Conservation (phyloP, 805 yeast species). For the Teunomyces funiuensis region DNA sequence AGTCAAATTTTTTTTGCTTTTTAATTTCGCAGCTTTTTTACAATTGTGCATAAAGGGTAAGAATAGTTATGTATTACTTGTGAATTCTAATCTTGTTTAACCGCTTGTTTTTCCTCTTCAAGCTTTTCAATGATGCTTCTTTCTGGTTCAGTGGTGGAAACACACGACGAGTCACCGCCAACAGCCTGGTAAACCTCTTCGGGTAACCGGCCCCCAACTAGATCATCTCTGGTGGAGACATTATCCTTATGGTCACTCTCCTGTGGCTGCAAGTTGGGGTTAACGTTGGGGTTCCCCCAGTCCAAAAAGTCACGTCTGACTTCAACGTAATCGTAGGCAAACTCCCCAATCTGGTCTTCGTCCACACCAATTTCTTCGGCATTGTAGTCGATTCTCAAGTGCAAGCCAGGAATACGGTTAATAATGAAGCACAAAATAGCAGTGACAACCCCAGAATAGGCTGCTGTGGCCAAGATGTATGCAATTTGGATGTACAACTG, state of each 20-base stretch:
- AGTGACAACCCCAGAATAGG: slow-evolving; percentile 75
- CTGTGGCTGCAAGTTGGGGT: slow-evolving; percentile 3
- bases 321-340: slow-evolving; percentile 98
- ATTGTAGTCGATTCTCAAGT: slow-evolving; percentile 75
- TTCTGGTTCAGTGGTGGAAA: slow-evolving; percentile 3
- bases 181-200: slow-evolving; percentile 7
- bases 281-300: slow-evolving; percentile 38
- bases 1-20: too few relatives aligned
- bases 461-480: slow-evolving; percentile 70
- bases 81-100: slow-evolving; percentile 2
- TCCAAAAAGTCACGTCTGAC: slow-evolving; percentile 86
- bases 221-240: neutral
- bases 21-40: too few relatives aligned
- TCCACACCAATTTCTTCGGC: slow-evolving; percentile 91
- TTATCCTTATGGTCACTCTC: neutral
- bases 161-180: neutral
- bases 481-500: slow-evolving; percentile 91
- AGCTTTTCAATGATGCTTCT: slow-evolving; percentile 1
- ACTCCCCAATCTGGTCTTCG: slow-evolving; percentile 96
- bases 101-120: neutral
- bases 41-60: too few relatives aligned
- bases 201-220: neutral
- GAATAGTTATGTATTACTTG: too few relatives aligned
- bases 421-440: slow-evolving; percentile 71
- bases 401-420: slow-evolving; percentile 77